Percentiles rank a stretch among this genome's conserved stretches.
Conservation (phyloP, 306 rosid species). For the Vigna mungo region DNA sequence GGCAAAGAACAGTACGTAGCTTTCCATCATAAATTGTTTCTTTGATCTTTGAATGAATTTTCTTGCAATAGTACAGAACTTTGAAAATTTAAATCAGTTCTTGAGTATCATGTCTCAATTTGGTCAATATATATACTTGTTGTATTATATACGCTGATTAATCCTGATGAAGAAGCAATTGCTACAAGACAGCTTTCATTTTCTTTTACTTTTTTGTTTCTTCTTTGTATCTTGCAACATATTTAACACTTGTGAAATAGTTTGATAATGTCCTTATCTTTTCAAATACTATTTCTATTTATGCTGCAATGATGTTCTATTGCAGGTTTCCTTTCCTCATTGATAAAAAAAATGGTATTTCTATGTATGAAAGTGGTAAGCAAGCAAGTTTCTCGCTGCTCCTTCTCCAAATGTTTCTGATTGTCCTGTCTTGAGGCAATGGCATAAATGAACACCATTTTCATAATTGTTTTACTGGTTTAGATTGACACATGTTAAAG, state of each 20-base stretch:
- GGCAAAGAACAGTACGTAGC: conserved; percentile 89
- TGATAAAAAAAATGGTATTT: conserved; percentile 67
- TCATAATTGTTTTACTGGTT: conserved; percentile 20
- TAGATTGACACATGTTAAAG: not conserved
- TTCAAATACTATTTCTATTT: conserved; percentile 26
- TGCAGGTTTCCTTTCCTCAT: conserved; percentile 94
- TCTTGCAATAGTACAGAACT: conserved; percentile 17
- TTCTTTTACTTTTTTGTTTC: conserved; percentile 17
- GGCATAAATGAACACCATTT: conserved; percentile 8
- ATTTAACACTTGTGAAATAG: not conserved
- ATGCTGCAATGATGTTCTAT: conserved; percentile 26
- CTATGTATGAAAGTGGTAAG: conserved; percentile 92
- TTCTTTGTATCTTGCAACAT: conserved; percentile 19
- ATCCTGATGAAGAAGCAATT: conserved; percentile 26
- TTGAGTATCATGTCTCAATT: not conserved
- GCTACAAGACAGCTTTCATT: conserved; percentile 14
- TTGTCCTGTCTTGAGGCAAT: conserved; percentile 35
- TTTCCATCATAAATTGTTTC: conserved; percentile 40
- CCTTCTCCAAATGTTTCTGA: conserved; percentile 25
- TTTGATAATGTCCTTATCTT: conserved; percentile 23
- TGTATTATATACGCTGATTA: conserved; percentile 1
- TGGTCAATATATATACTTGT: not conserved
- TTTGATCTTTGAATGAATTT: conserved; percentile 13
- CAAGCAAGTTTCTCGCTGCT: conserved; percentile 37
- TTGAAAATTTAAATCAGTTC: conserved; percentile 19